Evolutionary conservation across 805 yeast species (phyloP), one percentile per base, ranked within the genome.

Genomic region (Candida ovalis): DNA sequence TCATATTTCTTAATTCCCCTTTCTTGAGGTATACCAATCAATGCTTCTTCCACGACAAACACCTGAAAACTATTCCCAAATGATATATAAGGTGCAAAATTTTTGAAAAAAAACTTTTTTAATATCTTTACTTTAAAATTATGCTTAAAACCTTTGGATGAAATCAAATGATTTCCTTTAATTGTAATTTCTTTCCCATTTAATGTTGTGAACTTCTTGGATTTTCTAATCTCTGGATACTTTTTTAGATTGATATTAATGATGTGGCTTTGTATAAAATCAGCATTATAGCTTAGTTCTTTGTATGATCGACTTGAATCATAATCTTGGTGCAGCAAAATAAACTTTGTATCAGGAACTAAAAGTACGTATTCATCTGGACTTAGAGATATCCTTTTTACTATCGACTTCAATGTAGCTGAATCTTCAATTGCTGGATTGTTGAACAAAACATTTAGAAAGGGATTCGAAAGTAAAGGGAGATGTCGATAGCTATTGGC

Each of bases 181-280:
- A 86, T 66, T 1, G 76, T 62, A 0, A 86, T 64, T 45, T 80
- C 82, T 54, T 75, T 76, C 19, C 80, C 80, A 59, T 75, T 82
- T 36, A 82, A 54, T 0, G 90, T 81, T 47, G 66, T 68, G 17
- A 76, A 64, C n/a, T 69, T 68, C 42, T 44, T 50, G 58, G 46
- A 13, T 64, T 63, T 32, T 62, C 59, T 38, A 49, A 53, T 9
- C 58, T 59, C 35, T 61, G 68, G 60, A 50, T 58, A 50, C 56
- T 56, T 22, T 58, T 49, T 28, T 2, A 47, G 43, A 36, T 52
- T 57, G 42, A 74, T 67, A 41, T 72, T 62, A 18, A 85, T 63
- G 22, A 86, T 75, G 61, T 86, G 92, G 1, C 86, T 77, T 42
- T 74, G 74, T 8, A 85, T 68, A 60, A 85, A 86, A 23, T 81